Evolutionary conservation across 495 filamentous ascomycete species (phyloP).

Genomic region (Neurospora sp.): DNA sequence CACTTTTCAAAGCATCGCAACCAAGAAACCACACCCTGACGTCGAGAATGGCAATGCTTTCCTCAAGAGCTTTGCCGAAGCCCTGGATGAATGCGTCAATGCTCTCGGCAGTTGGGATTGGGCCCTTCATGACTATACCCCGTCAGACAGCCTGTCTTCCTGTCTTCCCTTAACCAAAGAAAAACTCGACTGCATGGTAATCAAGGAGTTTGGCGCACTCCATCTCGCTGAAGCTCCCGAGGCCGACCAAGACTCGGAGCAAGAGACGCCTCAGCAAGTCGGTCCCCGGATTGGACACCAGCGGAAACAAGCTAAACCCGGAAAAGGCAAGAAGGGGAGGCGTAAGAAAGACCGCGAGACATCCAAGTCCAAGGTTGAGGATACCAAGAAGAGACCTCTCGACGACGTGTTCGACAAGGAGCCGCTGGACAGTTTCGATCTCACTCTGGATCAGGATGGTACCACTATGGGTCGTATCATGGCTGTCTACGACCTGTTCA

Average conservation of each 20-base stretch:
- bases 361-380: conserved; percentile 6
- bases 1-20: conserved; percentile 21
- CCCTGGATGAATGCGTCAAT: conserved; percentile 21
- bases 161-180: conserved; percentile 6
- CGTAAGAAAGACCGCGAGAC: conserved; percentile 6
- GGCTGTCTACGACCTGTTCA: conserved; percentile 26
- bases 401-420: neutral
- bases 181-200: conserved; percentile 17
- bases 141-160: neutral
- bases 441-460: conserved; percentile 20
- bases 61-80: conserved; percentile 33
- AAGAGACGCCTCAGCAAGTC: neutral
- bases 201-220: conserved; percentile 27
- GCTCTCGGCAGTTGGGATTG: neutral
- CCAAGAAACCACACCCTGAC: conserved; percentile 24
- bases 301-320: conserved; percentile 16
- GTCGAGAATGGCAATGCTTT: conserved; percentile 28
- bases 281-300: neutral
- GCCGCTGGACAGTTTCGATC: conserved; percentile 36
- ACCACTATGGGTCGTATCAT: conserved; percentile 28
- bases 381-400: neutral
- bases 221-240: conserved; percentile 11
- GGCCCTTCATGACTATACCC: neutral
- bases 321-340: conserved; percentile 34
- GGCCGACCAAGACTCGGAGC: neutral